phyloP scores from a whole-genome alignment of 1,284 basidiomycete genomes.

The Trichosporon ovoides region DNA sequence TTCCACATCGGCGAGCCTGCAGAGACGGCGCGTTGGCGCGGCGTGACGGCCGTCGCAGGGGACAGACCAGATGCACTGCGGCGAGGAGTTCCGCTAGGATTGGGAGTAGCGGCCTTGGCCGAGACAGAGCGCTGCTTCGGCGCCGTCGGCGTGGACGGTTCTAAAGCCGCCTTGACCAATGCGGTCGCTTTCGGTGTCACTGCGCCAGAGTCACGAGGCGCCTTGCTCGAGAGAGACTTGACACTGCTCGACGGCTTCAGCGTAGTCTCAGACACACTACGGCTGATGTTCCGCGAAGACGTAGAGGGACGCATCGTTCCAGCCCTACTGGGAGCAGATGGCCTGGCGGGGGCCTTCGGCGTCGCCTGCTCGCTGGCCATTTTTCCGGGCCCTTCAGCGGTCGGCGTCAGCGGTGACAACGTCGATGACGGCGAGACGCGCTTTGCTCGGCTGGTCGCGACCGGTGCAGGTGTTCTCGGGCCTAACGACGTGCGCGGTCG shows the following conservation, averaged over 20 bases:
- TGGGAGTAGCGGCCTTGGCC: neutral
- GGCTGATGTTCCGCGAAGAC: constrained; percentile 1
- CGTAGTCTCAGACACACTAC: constrained; percentile 1
- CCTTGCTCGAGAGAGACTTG: neutral
- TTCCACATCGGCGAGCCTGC: constrained; percentile 17
- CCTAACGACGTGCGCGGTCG: constrained; percentile 7
- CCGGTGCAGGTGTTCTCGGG: constrained; percentile 3
- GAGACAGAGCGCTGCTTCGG: constrained; percentile 2
- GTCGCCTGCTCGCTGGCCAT: constrained; percentile 1
- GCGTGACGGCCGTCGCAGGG: neutral
- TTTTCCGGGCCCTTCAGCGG: neutral
- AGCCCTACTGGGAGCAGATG: constrained; percentile 1
- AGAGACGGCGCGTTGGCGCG: constrained; percentile 16
- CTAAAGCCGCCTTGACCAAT: neutral
- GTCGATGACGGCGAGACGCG: neutral
- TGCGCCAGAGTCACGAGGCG: neutral
- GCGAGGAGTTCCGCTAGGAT: neutral
- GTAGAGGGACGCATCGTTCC: neutral
- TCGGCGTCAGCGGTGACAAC: neutral
- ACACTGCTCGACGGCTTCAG: constrained; percentile 4
- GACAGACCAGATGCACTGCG: neutral
- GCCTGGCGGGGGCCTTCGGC: neutral
- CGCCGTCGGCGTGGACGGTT: neutral
- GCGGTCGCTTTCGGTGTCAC: neutral
- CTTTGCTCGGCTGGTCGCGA: neutral